These are phyloP conservation scores for Juncus inflexus DNA, from an alignment of 176 grass and related monocot species.

Conservation along the genomic window DNA sequence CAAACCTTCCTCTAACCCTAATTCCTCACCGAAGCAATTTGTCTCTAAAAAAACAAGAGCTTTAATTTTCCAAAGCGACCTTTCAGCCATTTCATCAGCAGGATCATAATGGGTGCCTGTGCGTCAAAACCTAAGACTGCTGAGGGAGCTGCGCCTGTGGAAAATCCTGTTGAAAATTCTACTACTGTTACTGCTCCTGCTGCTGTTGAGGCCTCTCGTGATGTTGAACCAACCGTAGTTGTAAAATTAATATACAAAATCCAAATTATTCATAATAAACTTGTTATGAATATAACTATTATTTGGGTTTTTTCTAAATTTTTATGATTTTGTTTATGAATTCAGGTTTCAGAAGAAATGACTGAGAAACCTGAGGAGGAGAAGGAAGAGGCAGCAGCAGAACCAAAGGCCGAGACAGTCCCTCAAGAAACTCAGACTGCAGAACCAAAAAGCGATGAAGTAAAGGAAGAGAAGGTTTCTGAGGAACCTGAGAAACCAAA, in stretches of 20 bases:
- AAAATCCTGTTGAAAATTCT: slow-evolving; percentile 29
- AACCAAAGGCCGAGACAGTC: slow-evolving; percentile 20
- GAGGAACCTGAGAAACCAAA: too few relatives aligned
- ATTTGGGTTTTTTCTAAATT: neutral
- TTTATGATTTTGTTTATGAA: slow-evolving; percentile 2
- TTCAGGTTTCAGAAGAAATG: slow-evolving; percentile 12
- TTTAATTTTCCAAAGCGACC: neutral
- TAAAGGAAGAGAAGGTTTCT: slow-evolving; percentile 8
- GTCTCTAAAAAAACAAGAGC: slow-evolving; percentile 20
- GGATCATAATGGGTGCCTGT: slow-evolving; percentile 46
- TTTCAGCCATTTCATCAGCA: neutral
- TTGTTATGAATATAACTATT: neutral
- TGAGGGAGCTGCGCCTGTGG: slow-evolving; percentile 31
- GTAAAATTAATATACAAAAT: slow-evolving; percentile 8
- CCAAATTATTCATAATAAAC: slow-evolving; percentile 12
- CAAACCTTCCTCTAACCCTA: neutral
- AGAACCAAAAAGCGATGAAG: slow-evolving; percentile 3
- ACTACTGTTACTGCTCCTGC: slow-evolving; percentile 37
- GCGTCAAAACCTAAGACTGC: slow-evolving; percentile 45
- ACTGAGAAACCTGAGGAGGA: slow-evolving; percentile 12
- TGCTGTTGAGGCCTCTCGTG: slow-evolving; percentile 16
- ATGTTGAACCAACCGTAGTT: slow-evolving; percentile 15
- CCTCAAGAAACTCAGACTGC: slow-evolving; percentile 11
- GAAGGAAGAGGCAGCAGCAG: slow-evolving; percentile 9
- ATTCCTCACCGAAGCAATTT: slow-evolving; percentile 25